Evolutionary conservation across 1,139 yeast genomes (phyloP).

Genomic region (Blastobotrys capitulatus): DNA sequence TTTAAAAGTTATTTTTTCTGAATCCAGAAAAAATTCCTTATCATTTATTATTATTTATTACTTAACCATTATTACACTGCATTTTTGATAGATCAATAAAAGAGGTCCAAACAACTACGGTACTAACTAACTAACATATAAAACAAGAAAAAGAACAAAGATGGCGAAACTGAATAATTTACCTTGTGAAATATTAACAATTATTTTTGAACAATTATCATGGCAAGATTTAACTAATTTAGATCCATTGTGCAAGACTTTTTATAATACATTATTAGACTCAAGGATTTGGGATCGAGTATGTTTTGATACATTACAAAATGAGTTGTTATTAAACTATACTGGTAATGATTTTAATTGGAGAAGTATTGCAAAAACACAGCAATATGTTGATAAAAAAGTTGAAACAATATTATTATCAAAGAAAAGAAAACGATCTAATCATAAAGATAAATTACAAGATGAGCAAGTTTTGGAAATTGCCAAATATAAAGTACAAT

Average conservation of each 20-base stretch:
- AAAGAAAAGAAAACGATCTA: background rate
- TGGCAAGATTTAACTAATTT: background rate
- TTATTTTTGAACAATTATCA: background rate
- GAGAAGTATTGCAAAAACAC: background rate
- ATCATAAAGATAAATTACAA: background rate
- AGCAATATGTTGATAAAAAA: background rate
- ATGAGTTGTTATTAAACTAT: conserved; percentile 1
- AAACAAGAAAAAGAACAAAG: background rate
- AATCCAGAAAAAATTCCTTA: too few relatives aligned
- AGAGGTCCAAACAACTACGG: too few relatives aligned
- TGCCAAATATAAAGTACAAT: background rate
- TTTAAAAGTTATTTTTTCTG: too few relatives aligned
- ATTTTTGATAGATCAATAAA: too few relatives aligned
- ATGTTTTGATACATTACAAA: background rate
- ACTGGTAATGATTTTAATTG: conserved; percentile 1
- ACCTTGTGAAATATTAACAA: background rate
- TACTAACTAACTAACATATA: too few relatives aligned
- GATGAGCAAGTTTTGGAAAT: background rate
- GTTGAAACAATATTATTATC: background rate
- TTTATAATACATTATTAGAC: background rate
- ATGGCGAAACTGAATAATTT: background rate
- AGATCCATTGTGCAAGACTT: background rate
- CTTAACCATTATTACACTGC: too few relatives aligned
- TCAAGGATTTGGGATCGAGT: conserved; percentile 1
- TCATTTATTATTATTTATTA: too few relatives aligned